These are phyloP conservation scores for Agaricus subrufescens DNA, from an alignment of 768 basidiomycete genomes.

Conservation along the genomic window DNA sequence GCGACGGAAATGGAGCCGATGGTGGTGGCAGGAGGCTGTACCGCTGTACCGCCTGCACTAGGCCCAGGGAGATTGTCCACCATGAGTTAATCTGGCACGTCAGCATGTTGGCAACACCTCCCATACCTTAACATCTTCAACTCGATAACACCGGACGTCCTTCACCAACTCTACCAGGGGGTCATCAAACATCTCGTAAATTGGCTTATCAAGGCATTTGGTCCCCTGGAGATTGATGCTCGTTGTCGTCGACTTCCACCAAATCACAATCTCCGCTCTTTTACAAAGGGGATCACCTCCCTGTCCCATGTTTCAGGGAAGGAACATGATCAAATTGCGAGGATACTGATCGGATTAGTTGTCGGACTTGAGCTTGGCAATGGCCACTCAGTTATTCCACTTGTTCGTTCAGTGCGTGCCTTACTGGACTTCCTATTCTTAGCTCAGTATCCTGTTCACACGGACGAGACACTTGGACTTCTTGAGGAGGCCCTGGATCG, in stretches of 20 bases:
- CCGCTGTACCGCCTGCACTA: too few species aligned
- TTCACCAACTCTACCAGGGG: conserved; percentile 20
- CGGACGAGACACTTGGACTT: conserved; percentile 19
- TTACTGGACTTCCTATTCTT: conserved; percentile 36
- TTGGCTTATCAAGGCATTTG: conserved; percentile 27
- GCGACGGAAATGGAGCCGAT: too few species aligned
- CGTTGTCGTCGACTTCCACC: conserved; percentile 25
- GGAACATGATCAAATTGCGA: conserved; percentile 29
- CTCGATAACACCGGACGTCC: conserved; percentile 39
- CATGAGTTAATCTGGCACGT: too few species aligned
- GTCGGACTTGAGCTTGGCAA: conserved; percentile 16
- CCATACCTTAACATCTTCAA: conserved; percentile 29
- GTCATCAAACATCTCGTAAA: conserved; percentile 36
- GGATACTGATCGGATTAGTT: conserved; percentile 25
- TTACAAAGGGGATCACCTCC: conserved; percentile 28
- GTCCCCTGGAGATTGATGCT: conserved; percentile 29
- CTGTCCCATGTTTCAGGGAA: conserved; percentile 28
- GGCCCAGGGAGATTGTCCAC: too few species aligned
- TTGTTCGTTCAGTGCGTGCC: conserved; percentile 22
- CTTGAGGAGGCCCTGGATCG: conserved; percentile 20
- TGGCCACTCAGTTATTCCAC: conserved; percentile 5
- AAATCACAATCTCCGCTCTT: conserved; percentile 28
- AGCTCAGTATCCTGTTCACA: conserved; percentile 29
- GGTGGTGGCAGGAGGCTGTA: too few species aligned
- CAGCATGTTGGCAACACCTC: not conserved